phyloP scores from a whole-genome alignment of 164 flowering plant genomes.

The Amborella trichopoda region DNA sequence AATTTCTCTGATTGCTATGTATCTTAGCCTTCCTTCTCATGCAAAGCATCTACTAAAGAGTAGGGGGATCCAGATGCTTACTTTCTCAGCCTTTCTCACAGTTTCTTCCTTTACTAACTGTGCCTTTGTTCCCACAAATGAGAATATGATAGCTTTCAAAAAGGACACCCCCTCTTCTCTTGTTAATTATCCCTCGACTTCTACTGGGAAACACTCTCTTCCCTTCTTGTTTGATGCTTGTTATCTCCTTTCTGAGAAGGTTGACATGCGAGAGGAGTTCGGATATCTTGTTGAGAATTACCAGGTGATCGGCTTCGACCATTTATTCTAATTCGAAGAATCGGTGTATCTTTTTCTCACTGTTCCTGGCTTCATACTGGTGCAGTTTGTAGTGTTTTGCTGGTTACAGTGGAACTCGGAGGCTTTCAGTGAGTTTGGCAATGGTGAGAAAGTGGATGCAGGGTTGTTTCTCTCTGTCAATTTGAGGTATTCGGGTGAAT shows the following conservation, averaged over 20 bases:
- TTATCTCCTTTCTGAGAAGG: too few species aligned
- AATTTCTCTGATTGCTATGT: constrained; percentile 13
- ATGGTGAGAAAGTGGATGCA: constrained; percentile 40
- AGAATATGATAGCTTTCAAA: constrained; percentile 61
- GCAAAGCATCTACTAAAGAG: constrained; percentile 29
- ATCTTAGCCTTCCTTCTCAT: constrained; percentile 22
- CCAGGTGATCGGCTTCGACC: constrained; percentile 23
- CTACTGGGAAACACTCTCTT: constrained; percentile 61
- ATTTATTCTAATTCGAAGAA: constrained; percentile 26
- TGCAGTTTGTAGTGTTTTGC: constrained; percentile 42
- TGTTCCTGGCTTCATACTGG: constrained; percentile 30
- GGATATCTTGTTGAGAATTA: constrained; percentile 24
- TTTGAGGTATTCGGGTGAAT: constrained; percentile 60
- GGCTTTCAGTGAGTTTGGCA: constrained; percentile 29
- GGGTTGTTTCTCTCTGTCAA: constrained; percentile 38
- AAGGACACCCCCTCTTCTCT: constrained; percentile 52
- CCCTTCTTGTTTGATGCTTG: constrained; percentile 28
- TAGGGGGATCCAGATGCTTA: constrained; percentile 25
- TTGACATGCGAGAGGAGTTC: too few species aligned
- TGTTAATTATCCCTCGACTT: constrained; percentile 47
- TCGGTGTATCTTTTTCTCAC: constrained; percentile 23
- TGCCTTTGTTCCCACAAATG: constrained; percentile 79
- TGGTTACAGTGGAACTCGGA: constrained; percentile 56
- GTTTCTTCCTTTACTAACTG: constrained; percentile 50
- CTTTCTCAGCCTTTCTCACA: constrained; percentile 37